phyloP scores from a whole-genome alignment of 169 alveolate species.

The Theileria orientalis region DNA sequence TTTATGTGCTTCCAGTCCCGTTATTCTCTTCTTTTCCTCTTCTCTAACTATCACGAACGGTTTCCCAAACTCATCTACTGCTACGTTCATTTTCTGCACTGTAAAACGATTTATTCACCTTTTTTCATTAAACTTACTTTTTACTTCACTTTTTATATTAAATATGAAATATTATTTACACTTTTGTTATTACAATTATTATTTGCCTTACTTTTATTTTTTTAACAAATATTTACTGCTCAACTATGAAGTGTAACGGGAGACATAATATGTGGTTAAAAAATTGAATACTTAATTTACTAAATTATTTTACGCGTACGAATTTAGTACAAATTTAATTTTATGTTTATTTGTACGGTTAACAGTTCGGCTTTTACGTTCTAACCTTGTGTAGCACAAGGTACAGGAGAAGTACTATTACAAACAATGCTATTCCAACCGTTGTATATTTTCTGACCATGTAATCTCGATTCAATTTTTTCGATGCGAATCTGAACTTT shows the following conservation, averaged over 20 bases:
- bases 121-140: constrained; percentile 5
- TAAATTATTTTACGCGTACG: too few species aligned
- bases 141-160: background rate
- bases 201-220: background rate
- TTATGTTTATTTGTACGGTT: background rate
- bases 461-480: constrained; percentile 15
- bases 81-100: constrained; percentile 80
- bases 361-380: background rate
- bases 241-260: background rate
- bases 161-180: background rate
- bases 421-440: background rate
- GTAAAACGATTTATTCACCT: too few species aligned
- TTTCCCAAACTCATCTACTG: constrained; percentile 97
- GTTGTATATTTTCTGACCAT: constrained; percentile 26
- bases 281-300: too few species aligned
- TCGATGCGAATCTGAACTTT: constrained; percentile 47
- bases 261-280: constrained; percentile 8
- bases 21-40: constrained; percentile 93
- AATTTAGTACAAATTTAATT: background rate
- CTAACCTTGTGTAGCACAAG: constrained; percentile 5
- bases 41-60: constrained; percentile 97
- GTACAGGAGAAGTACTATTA: constrained; percentile 1
- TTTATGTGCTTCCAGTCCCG: constrained; percentile 97
- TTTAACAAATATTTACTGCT: background rate
- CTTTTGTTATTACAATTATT: background rate